phyloP scores from a whole-genome alignment of 2,329 filamentous ascomycete species.

The Chlorencoelia australis region DNA sequence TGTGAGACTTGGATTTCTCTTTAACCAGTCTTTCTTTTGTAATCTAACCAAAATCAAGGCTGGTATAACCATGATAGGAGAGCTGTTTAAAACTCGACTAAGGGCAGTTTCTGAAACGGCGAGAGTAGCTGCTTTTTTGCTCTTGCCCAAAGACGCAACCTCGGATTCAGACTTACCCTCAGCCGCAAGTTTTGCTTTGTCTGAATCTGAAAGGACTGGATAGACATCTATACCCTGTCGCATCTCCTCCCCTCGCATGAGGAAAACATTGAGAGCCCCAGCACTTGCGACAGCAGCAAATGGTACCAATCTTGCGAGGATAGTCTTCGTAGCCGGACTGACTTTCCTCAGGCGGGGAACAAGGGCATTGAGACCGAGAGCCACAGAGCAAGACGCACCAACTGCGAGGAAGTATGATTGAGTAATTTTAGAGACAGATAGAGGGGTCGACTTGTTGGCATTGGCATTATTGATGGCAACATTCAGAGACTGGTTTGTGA shows the following conservation, averaged over 20 bases:
- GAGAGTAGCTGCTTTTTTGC: conserved; percentile 74
- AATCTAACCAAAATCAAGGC: conserved; percentile 76
- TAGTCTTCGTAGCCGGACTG: conserved; percentile 61
- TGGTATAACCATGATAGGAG: conserved; percentile 94
- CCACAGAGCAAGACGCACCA: conserved; percentile 85
- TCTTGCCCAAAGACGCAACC: conserved; percentile 69
- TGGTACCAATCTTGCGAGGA: conserved; percentile 80
- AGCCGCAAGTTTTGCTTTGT: conserved; percentile 46
- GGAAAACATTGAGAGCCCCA: conserved; percentile 86
- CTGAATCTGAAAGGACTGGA: conserved; percentile 62
- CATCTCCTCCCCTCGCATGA: conserved; percentile 97
- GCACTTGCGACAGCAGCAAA: conserved; percentile 92
- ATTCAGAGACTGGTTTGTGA: conserved; percentile 94
- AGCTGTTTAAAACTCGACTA: conserved; percentile 84
- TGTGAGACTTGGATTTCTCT: conserved; percentile 64
- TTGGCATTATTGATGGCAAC: conserved; percentile 97
- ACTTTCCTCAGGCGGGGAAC: conserved; percentile 76
- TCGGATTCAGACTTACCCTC: conserved; percentile 55
- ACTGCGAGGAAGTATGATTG: conserved; percentile 91
- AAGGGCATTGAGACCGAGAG: conserved; percentile 79
- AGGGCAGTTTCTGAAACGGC: conserved; percentile 90
- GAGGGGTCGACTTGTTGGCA: conserved; percentile 90
- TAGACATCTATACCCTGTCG: conserved; percentile 86
- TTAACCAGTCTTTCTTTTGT: conserved; percentile 76
- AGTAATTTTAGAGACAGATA: conserved; percentile 68